Percentiles rank a stretch among this genome's conserved stretches.
Conservation (phyloP, 176 grass and related monocot species). For the Oryza australiensis region DNA sequence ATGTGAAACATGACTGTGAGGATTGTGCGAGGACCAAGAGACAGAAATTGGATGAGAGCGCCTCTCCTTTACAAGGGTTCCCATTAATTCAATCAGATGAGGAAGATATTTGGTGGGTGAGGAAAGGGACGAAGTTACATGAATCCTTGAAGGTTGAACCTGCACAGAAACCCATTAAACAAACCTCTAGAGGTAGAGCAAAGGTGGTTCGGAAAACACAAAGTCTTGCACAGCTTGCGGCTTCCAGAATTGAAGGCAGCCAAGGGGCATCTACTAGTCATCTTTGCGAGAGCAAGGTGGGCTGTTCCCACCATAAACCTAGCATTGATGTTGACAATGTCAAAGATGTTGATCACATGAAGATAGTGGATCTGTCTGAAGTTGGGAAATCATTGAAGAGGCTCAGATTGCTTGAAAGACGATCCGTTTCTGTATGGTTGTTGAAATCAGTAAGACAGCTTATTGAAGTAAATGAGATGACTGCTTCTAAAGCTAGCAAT, state of each 20-base stretch:
- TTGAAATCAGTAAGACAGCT: constrained; percentile 81
- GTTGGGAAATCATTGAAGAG: constrained; percentile 77
- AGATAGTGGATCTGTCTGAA: constrained; percentile 55
- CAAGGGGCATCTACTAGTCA: constrained; percentile 98
- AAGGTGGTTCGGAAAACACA: constrained; percentile 87
- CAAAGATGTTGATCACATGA: constrained; percentile 64
- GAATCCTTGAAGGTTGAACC: constrained; percentile 80
- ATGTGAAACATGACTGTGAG: constrained; percentile 65
- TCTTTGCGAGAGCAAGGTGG: constrained; percentile 91
- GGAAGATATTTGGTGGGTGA: constrained; percentile 98
- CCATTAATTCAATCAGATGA: constrained; percentile 71
- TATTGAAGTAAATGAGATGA: constrained; percentile 83
- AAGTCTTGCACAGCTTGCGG: constrained; percentile 85
- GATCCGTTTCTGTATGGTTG: constrained; percentile 88
- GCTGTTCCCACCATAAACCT: constrained; percentile 84
- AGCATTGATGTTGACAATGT: constrained; percentile 56
- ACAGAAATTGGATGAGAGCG: constrained; percentile 66
- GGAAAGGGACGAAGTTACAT: constrained; percentile 72
- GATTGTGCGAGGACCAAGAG: constrained; percentile 78
- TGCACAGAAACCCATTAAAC: constrained; percentile 65
- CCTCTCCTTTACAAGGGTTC: constrained; percentile 57
- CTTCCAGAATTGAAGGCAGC: constrained; percentile 89
- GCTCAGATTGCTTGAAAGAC: constrained; percentile 88
- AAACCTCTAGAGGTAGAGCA: constrained; percentile 78
- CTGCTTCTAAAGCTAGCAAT: constrained; percentile 63